Conservation (phyloP, 2,329 filamentous ascomycete genomes). For the Helicocarpus griseus region DNA sequence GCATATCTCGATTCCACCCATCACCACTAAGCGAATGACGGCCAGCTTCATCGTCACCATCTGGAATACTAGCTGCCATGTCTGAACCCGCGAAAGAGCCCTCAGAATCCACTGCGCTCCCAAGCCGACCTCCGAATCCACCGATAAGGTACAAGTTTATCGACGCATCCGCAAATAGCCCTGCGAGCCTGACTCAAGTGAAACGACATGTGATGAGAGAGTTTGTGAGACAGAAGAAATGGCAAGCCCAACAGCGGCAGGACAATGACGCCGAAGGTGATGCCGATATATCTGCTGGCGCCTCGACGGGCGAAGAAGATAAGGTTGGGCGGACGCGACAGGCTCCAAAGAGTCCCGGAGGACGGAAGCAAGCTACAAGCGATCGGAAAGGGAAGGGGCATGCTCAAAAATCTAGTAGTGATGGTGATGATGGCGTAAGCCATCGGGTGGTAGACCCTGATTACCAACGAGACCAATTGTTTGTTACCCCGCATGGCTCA, state of each 20-base stretch:
- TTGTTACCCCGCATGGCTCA: too few species aligned
- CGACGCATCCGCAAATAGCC: conserved; percentile 27
- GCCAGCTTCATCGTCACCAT: neutral
- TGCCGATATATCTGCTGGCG: neutral
- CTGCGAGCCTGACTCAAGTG: conserved; percentile 29
- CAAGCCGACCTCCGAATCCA: conserved; percentile 1
- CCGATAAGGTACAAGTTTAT: conserved; percentile 31
- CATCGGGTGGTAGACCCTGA: neutral
- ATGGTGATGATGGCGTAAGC: neutral
- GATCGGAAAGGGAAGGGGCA: neutral
- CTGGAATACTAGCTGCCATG: conserved; percentile 6
- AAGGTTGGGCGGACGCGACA: neutral
- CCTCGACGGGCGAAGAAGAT: neutral
- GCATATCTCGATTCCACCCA: neutral
- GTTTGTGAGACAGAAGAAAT: conserved; percentile 29
- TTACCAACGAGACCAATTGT: neutral
- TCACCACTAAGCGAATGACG: neutral
- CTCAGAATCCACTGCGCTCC: neutral
- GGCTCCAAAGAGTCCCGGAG: neutral
- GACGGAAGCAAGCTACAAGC: neutral
- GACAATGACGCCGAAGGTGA: neutral
- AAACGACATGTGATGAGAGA: conserved; percentile 38
- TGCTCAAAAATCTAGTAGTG: too few species aligned
- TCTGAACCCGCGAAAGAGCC: conserved; percentile 7
- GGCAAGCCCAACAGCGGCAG: conserved; percentile 5